Evolutionary conservation across 2,329 filamentous ascomycete species (phyloP).

Genomic region (Alternaria burnsii): DNA sequence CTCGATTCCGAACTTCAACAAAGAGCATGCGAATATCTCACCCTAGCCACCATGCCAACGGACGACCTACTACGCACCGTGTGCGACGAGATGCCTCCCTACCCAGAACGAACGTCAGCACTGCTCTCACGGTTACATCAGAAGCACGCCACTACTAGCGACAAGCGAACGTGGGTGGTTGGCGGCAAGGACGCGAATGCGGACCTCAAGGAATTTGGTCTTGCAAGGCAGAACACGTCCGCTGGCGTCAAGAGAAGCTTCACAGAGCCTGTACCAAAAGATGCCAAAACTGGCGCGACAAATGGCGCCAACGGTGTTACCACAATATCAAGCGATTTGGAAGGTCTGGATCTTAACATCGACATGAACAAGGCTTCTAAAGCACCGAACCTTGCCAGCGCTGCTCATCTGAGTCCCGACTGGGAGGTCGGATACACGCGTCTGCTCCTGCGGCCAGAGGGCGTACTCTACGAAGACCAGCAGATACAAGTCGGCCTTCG

Average conservation of each 20-base stretch:
- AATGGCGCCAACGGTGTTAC: slow-evolving; percentile 61
- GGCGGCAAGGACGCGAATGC: slow-evolving; percentile 93
- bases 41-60: slow-evolving; percentile 82
- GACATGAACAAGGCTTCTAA: slow-evolving; percentile 67
- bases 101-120: slow-evolving; percentile 92
- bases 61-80: slow-evolving; percentile 93
- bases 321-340: slow-evolving; percentile 66
- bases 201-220: slow-evolving; percentile 78
- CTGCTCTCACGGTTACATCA: slow-evolving; percentile 91
- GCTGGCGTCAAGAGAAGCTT: slow-evolving; percentile 87
- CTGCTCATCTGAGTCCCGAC: slow-evolving; percentile 89
- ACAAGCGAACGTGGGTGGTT: slow-evolving; percentile 98
- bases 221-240: slow-evolving; percentile 70
- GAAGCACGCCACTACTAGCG: slow-evolving; percentile 90
- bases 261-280: slow-evolving; percentile 59
- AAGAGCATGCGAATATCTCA: slow-evolving; percentile 92
- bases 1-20: slow-evolving; percentile 96
- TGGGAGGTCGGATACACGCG: slow-evolving; percentile 93
- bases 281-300: slow-evolving; percentile 35
- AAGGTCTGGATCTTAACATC: slow-evolving; percentile 80
- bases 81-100: slow-evolving; percentile 98
- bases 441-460: slow-evolving; percentile 80
- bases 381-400: slow-evolving; percentile 86
- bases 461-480: slow-evolving; percentile 91
- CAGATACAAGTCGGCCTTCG: slow-evolving; percentile 92